Evolutionary conservation across 192 early-diverging fungal species (phyloP), one percentile per base, ranked within the genome.

Genomic region (Blastocladiella britannica): DNA sequence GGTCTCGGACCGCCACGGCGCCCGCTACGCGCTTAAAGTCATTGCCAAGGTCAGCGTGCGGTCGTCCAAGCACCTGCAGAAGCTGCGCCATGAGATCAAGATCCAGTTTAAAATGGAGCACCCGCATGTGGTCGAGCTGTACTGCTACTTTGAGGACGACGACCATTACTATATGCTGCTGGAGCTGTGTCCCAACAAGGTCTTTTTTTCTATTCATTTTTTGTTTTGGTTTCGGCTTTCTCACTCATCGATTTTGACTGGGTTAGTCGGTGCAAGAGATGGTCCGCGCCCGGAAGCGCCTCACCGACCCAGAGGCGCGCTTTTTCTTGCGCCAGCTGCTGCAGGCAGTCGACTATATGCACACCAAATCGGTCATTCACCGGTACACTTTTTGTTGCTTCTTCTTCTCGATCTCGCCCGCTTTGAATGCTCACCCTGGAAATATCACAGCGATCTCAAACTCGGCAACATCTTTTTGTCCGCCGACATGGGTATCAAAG

Each of bases 391-490:
- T n/a, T n/a, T n/a, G n/a, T n/a, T n/a, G n/a, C n/a, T n/a, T n/a
- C n/a, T n/a, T n/a, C n/a, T n/a, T n/a, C n/a, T n/a, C n/a, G n/a
- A n/a, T n/a, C n/a, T n/a, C n/a, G n/a, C n/a, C n/a, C n/a, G n/a
- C n/a, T n/a, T n/a, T n/a, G n/a, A n/a, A n/a, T n/a, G n/a, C n/a
- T n/a, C n/a, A n/a, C n/a, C n/a, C n/a, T n/a, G n/a, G n/a, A n/a
- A n/a, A n/a, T n/a, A n/a, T n/a, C n/a, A n/a, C n/a, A n/a, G 94
- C 26, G 94, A 98, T 65, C 71, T 98, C 58, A 98, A 98, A 66
- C 80, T 95, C 29, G 87, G 87, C 57, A 98, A 98, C 55, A 62
- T 98, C 58, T 84, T 98, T 59, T 62, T 98, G 29, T 80, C 81
- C 30, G 61, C 79, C 29, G 70, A 85, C 53, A 83, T 92, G 78